Percentiles rank a stretch among this genome's conserved stretches.
phyloP scores from a whole-genome alignment of 495 filamentous ascomycete genomes.

The Penicillium verhagenii region DNA sequence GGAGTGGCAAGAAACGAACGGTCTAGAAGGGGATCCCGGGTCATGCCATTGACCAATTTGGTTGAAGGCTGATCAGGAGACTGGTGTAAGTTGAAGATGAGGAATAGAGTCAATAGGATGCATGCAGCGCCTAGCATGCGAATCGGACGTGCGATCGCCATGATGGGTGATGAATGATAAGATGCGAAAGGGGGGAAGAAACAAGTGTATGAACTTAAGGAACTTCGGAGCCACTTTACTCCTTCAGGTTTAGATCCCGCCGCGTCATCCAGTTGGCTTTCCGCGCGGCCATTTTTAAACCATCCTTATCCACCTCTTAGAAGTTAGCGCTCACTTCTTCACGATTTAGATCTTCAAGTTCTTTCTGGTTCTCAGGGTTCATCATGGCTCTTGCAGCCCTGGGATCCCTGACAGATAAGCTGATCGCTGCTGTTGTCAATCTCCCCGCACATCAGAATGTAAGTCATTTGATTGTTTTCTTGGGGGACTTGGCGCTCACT shows the following conservation, averaged over 20 bases:
- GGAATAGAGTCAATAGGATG: constrained; percentile 67
- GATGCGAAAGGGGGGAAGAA: constrained; percentile 10
- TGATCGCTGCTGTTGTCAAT: constrained; percentile 34
- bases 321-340: not conserved
- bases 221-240: constrained; percentile 26
- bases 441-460: constrained; percentile 29
- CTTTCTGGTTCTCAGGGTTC: not conserved
- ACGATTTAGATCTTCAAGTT: not conserved
- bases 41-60: constrained; percentile 48
- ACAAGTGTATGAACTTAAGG: constrained; percentile 6
- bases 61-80: constrained; percentile 35
- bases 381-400: constrained; percentile 51
- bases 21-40: constrained; percentile 78
- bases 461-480: constrained; percentile 4
- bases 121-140: constrained; percentile 72
- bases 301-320: constrained; percentile 3
- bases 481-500: constrained; percentile 45
- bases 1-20: constrained; percentile 51
- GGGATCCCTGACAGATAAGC: constrained; percentile 33
- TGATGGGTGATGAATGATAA: constrained; percentile 35
- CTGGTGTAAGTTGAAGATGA: constrained; percentile 69
- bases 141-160: constrained; percentile 82
- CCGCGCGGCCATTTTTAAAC: not conserved
- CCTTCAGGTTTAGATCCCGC: constrained; percentile 29
- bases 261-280: constrained; percentile 19